phyloP scores from a whole-genome alignment of 305 asterid species.

The Rubia tinctorum region DNA sequence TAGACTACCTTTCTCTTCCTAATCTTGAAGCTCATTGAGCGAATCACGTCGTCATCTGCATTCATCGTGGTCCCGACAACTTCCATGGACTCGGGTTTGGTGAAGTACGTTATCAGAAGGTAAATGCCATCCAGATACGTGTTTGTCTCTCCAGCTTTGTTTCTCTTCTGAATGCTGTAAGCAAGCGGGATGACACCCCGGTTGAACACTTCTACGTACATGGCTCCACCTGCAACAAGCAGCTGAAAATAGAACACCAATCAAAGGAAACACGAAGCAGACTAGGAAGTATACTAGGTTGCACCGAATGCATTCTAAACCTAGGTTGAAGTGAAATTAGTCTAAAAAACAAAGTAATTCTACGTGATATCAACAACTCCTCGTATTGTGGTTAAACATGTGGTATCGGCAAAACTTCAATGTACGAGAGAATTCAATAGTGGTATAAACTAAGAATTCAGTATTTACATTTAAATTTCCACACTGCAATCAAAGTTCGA shows the following conservation, averaged over 20 bases:
- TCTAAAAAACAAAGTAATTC: not conserved
- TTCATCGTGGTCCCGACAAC: slow-evolving; percentile 46
- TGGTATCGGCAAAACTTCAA: not conserved
- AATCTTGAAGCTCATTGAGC: slow-evolving; percentile 76
- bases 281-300: too few species aligned
- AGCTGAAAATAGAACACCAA: slow-evolving; percentile 39
- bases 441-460: not conserved
- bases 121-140: slow-evolving; percentile 90
- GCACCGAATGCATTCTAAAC: not conserved
- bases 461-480: not conserved
- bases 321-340: not conserved
- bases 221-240: slow-evolving; percentile 94
- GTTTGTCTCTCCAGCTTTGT: slow-evolving; percentile 89
- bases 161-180: slow-evolving; percentile 75
- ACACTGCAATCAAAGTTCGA: not conserved
- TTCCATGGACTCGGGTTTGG: slow-evolving; percentile 72
- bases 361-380: not conserved
- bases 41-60: slow-evolving; percentile 70
- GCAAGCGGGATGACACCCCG: slow-evolving; percentile 95
- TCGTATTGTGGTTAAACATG: not conserved
- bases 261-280: not conserved
- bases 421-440: not conserved
- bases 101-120: slow-evolving; percentile 87
- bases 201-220: slow-evolving; percentile 94
- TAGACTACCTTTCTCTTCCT: slow-evolving; percentile 59